Conservation (phyloP, 345 rosid genomes). For the Combretum micranthum region DNA sequence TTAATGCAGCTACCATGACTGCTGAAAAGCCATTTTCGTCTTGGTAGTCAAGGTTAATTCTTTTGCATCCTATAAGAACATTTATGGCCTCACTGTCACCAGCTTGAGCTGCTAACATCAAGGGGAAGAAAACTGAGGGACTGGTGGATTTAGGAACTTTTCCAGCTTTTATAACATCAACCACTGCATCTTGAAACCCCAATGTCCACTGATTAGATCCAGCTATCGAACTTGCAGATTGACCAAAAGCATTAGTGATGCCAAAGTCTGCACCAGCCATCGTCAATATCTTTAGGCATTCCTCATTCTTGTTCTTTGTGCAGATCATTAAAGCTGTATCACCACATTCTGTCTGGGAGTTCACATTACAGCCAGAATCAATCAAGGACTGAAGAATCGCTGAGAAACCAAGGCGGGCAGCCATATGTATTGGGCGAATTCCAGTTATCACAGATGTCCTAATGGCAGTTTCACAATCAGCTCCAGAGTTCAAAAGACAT, state of each 20-base stretch:
- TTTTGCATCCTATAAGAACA: conserved; percentile 31
- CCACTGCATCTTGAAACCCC: conserved; percentile 53
- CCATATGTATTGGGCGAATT: conserved; percentile 76
- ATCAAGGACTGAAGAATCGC: conserved; percentile 46
- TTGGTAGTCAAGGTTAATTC: conserved; percentile 58
- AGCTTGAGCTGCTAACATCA: conserved; percentile 51
- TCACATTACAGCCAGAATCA: conserved; percentile 53
- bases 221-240: conserved; percentile 49
- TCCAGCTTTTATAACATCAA: conserved; percentile 46
- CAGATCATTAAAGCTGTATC: conserved; percentile 76
- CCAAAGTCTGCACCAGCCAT: conserved; percentile 88
- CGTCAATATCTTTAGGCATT: conserved; percentile 52
- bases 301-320: conserved; percentile 47
- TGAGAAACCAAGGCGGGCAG: conserved; percentile 59
- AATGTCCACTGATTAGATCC: conserved; percentile 54
- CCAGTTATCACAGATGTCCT: conserved; percentile 35
- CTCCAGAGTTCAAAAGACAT: conserved; percentile 59
- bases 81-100: conserved; percentile 69
- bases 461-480: conserved; percentile 51
- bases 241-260: conserved; percentile 38
- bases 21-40: conserved; percentile 79
- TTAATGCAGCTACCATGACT: conserved; percentile 78
- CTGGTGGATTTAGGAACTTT: conserved; percentile 59
- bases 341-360: conserved; percentile 66
- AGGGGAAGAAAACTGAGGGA: conserved; percentile 45